Base-by-base conservation (phyloP, 2,329 filamentous ascomycete species). In the Botrytis fragariae region DNA sequence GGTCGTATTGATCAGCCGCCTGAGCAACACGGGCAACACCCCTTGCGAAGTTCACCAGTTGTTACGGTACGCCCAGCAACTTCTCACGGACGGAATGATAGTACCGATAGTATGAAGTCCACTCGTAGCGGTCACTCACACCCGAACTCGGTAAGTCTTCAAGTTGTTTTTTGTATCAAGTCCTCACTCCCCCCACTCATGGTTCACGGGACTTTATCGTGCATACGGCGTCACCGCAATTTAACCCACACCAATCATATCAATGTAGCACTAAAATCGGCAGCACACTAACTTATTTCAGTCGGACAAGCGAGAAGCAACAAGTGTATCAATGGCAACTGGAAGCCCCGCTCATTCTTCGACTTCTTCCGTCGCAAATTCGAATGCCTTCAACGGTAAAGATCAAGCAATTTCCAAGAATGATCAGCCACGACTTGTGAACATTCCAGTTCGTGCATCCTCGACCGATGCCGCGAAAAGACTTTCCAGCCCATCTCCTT, bases 401-500 rank as follows among this genome's bases (percentile, higher is more conserved):
- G 71, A 69, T 75, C 85, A 87, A 78, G 83, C 82, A 76, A 78
- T 81, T 73, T 77, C 83, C 77, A 86, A 84, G 80, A 85, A 85
- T 77, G 89, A 91, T 79, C 84, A 87, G 78, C 81, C 84, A 60
- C 87, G 87, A 80, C 81, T 84, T 74, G 85, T 90, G 73, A 89
- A 85, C 79, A 86, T 90, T 76, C 89, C 90, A 76, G 84, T 88
- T 72, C 87, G 90, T 78, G 87, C 84, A 76, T 92, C 91, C 71
- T 89, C 89, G 73, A 84, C 89, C 79, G 80, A 81, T 81, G 80
- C 80, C 84, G 88, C 88, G 74, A 93, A 93, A 83, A 88, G 91
- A 80, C 83, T 87, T 69, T 85, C 84, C 75, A 92, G 87, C 79
- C 90, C 92, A 7, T 94, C 93, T 65, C 92, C 93, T 72, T 85